Percentiles rank a stretch among this genome's conserved stretches.
These are phyloP conservation scores for Podila minutissima DNA, from an alignment of 192 early-diverging fungal species.

Conservation along the genomic window DNA sequence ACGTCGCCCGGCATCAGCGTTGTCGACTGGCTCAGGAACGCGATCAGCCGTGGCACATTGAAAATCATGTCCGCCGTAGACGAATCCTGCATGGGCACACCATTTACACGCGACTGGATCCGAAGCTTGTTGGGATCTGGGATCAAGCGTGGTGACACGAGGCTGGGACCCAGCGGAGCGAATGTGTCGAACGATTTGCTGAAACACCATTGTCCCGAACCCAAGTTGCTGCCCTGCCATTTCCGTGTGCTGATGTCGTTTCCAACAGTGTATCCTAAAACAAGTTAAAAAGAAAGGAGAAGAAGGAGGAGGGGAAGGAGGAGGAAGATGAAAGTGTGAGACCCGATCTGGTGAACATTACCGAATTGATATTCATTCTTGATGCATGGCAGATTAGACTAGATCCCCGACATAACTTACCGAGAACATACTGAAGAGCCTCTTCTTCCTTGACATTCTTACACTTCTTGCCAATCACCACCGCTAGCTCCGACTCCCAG, in stretches of 20 bases:
- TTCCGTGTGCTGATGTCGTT: slow-evolving; percentile 71
- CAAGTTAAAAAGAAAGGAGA: neutral
- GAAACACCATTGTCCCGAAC: slow-evolving; percentile 67
- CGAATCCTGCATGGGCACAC: slow-evolving; percentile 59
- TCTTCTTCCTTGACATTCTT: slow-evolving; percentile 59
- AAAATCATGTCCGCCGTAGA: slow-evolving; percentile 68
- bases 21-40: slow-evolving; percentile 69
- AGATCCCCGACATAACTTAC: slow-evolving; percentile 10
- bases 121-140: slow-evolving; percentile 59
- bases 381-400: too few relatives aligned
- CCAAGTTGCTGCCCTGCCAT: slow-evolving; percentile 60
- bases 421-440: slow-evolving; percentile 62
- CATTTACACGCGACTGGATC: slow-evolving; percentile 57
- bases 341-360: too few relatives aligned
- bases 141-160: slow-evolving; percentile 62
- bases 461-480: slow-evolving; percentile 67
- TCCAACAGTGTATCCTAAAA: slow-evolving; percentile 62
- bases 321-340: too few relatives aligned
- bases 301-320: too few relatives aligned
- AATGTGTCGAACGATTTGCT: slow-evolving; percentile 72
- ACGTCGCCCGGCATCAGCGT: slow-evolving; percentile 66
- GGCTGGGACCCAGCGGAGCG: slow-evolving; percentile 63
- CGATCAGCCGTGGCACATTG: slow-evolving; percentile 55
- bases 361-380: too few relatives aligned
- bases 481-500: slow-evolving; percentile 71